These are phyloP conservation scores for Cyclospora cayetanensis DNA, from an alignment of 169 alveolate genomes.

Conservation along the genomic window DNA sequence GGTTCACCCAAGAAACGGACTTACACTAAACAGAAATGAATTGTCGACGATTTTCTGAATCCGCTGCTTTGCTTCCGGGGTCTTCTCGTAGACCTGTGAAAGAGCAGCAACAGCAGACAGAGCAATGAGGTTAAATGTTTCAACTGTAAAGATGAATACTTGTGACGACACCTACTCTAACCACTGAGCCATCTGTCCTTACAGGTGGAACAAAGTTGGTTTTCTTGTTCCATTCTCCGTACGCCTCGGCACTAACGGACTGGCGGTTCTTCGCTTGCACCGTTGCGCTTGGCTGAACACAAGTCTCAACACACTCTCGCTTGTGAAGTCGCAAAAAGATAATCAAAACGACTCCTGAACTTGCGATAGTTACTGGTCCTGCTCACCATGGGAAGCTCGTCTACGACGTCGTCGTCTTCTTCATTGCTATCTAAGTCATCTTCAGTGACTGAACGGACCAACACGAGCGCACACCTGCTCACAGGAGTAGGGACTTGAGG, in stretches of 20 bases:
- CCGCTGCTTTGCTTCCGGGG: conserved; percentile 86
- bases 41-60: conserved; percentile 80
- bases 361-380: not conserved
- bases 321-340: not conserved
- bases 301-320: not conserved
- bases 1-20: no score
- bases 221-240: conserved; percentile 92
- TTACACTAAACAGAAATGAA: conserved; percentile 86
- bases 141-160: not conserved
- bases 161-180: not conserved
- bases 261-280: conserved; percentile 60
- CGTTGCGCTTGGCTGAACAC: conserved; percentile 31
- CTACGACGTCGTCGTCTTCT: conserved; percentile 54
- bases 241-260: conserved; percentile 93
- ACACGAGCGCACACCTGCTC: not conserved
- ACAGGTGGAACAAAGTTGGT: conserved; percentile 89
- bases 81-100: conserved; percentile 80
- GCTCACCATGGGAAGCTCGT: conserved; percentile 44
- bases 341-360: not conserved
- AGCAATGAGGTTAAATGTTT: not conserved
- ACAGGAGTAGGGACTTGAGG: not conserved
- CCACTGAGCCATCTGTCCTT: not conserved
- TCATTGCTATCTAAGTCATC: conserved; percentile 51
- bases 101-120: not conserved
- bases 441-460: conserved; percentile 18